These are phyloP conservation scores for Sporothrix brasiliensis DNA, from an alignment of 2,329 filamentous ascomycete genomes.

Conservation along the genomic window DNA sequence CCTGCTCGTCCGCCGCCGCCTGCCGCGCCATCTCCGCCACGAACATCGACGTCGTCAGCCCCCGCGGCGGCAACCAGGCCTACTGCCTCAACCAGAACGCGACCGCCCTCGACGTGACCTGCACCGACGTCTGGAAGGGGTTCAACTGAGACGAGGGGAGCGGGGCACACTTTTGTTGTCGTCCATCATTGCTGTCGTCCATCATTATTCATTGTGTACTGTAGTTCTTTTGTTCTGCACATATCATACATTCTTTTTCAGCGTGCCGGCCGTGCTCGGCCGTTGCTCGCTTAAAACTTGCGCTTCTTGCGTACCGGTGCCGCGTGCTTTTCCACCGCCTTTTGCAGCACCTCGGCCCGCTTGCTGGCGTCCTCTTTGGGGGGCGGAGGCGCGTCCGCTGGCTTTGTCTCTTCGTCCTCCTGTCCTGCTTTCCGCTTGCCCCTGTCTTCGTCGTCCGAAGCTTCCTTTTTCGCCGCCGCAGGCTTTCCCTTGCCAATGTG, in stretches of 20 bases:
- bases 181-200: background rate
- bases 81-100: slow-evolving; percentile 40
- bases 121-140: slow-evolving; percentile 30
- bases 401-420: slow-evolving; percentile 11
- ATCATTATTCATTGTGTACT: background rate
- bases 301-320: slow-evolving; percentile 60
- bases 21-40: slow-evolving; percentile 37
- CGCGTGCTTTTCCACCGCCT: slow-evolving; percentile 54
- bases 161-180: background rate
- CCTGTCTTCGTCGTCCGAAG: background rate
- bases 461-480: slow-evolving; percentile 2
- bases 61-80: slow-evolving; percentile 36
- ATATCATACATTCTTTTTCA: slow-evolving; percentile 5
- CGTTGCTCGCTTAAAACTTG: slow-evolving; percentile 48
- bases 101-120: slow-evolving; percentile 37
- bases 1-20: slow-evolving; percentile 38
- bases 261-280: background rate
- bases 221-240: background rate
- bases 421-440: slow-evolving; percentile 14
- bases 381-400: slow-evolving; percentile 41
- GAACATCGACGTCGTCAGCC: slow-evolving; percentile 39
- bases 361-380: slow-evolving; percentile 50
- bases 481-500: slow-evolving; percentile 1
- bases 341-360: slow-evolving; percentile 55
- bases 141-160: slow-evolving; percentile 29